phyloP scores from a whole-genome alignment of 768 basidiomycete species.

The Mycena polygramma region DNA sequence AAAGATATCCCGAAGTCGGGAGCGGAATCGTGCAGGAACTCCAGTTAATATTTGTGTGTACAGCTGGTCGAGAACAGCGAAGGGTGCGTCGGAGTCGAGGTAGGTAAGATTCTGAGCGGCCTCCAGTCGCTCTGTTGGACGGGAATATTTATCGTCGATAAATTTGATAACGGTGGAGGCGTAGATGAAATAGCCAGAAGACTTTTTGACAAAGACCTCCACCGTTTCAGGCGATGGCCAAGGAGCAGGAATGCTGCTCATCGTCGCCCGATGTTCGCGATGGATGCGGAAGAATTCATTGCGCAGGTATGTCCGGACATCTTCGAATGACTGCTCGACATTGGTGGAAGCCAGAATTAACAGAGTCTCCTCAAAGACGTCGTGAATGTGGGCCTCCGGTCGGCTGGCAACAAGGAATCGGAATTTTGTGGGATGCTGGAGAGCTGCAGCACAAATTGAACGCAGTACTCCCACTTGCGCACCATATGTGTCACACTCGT shows the following conservation, averaged over 20 bases:
- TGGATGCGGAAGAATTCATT: neutral
- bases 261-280: neutral
- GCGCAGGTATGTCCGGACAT: neutral
- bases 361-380: neutral
- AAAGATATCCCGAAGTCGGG: no score
- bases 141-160: neutral
- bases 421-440: neutral
- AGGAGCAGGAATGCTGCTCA: neutral
- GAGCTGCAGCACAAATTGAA: neutral
- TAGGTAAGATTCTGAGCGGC: neutral
- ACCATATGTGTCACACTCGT: neutral
- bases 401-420: slow-evolving; percentile 1
- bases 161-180: slow-evolving; percentile 5
- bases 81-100: no score
- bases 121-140: neutral
- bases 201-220: slow-evolving; percentile 5
- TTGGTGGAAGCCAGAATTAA: neutral
- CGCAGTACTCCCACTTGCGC: neutral
- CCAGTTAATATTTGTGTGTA: no score
- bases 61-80: no score
- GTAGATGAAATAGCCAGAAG: slow-evolving; percentile 23
- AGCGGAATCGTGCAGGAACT: no score
- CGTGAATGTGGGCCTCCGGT: slow-evolving; percentile 5
- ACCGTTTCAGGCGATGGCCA: no score
- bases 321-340: neutral